Conservation (phyloP, 768 basidiomycete species). For the Leccinum arenicola region DNA sequence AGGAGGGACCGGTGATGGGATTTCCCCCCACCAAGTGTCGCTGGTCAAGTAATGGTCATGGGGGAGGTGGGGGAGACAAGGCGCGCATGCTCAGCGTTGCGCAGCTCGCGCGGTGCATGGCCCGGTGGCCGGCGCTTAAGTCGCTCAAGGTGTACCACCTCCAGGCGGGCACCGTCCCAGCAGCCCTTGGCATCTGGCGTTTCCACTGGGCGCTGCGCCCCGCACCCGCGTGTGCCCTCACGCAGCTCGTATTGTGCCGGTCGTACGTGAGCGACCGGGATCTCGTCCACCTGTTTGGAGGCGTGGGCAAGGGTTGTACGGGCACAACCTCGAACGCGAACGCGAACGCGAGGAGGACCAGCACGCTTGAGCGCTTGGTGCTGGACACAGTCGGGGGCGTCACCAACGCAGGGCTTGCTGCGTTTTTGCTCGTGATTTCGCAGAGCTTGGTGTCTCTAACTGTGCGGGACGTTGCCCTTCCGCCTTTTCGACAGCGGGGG, state of each 20-base stretch:
- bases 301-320: neutral
- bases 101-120: conserved; percentile 21
- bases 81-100: conserved; percentile 8
- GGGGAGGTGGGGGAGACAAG: too few relatives aligned
- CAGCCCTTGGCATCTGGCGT: conserved; percentile 10
- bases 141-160: conserved; percentile 16
- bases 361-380: conserved; percentile 18
- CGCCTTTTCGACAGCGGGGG: conserved; percentile 16
- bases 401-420: conserved; percentile 16
- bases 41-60: neutral
- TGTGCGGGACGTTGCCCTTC: conserved; percentile 19
- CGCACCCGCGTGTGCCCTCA: conserved; percentile 15
- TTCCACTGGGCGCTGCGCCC: conserved; percentile 7
- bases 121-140: conserved; percentile 13
- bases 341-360: conserved; percentile 1
- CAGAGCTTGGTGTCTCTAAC: conserved; percentile 12
- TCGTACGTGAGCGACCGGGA: conserved; percentile 20
- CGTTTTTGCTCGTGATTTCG: conserved; percentile 14
- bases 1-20: neutral
- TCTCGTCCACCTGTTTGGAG: conserved; percentile 12
- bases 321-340: neutral
- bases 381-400: conserved; percentile 17
- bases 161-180: conserved; percentile 4
- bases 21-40: neutral
- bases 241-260: conserved; percentile 15